Evolutionary conservation across 2,329 filamentous ascomycete species (phyloP).

Genomic region (Acrodontium crateriforme): DNA sequence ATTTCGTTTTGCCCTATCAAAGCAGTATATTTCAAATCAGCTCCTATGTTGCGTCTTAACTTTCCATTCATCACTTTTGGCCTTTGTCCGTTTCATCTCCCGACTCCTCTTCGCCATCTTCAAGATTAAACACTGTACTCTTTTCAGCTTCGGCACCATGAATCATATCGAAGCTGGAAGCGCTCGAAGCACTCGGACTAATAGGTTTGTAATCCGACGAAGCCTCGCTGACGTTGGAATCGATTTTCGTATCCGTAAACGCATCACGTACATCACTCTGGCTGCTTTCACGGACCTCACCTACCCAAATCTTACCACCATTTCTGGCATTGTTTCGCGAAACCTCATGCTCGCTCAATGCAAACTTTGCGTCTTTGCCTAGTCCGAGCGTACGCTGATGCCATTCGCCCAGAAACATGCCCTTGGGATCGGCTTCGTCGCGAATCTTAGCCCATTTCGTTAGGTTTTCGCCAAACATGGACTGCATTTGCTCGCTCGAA

Average conservation of each 20-base stretch:
- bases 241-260: background rate
- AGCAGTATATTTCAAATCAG: too few relatives aligned
- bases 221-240: background rate
- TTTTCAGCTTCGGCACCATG: constrained; percentile 30
- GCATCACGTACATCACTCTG: constrained; percentile 1
- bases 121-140: constrained; percentile 13
- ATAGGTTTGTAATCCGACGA: background rate
- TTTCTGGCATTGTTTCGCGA: constrained; percentile 22
- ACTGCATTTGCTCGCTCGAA: constrained; percentile 44
- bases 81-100: constrained; percentile 11
- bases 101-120: constrained; percentile 10
- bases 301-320: constrained; percentile 29
- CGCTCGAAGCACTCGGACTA: constrained; percentile 14
- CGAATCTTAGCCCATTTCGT: constrained; percentile 54
- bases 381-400: constrained; percentile 55
- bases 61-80: constrained; percentile 2
- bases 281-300: constrained; percentile 7
- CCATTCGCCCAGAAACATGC: constrained; percentile 86
- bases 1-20: background rate
- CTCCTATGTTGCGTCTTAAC: constrained; percentile 2
- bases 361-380: constrained; percentile 15
- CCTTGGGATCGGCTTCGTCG: constrained; percentile 59
- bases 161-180: constrained; percentile 31
- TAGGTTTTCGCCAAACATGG: constrained; percentile 57
- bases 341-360: constrained; percentile 32